Evolutionary conservation across 768 basidiomycete genomes (phyloP).

Genomic region (Dacryopinax spathularia): DNA sequence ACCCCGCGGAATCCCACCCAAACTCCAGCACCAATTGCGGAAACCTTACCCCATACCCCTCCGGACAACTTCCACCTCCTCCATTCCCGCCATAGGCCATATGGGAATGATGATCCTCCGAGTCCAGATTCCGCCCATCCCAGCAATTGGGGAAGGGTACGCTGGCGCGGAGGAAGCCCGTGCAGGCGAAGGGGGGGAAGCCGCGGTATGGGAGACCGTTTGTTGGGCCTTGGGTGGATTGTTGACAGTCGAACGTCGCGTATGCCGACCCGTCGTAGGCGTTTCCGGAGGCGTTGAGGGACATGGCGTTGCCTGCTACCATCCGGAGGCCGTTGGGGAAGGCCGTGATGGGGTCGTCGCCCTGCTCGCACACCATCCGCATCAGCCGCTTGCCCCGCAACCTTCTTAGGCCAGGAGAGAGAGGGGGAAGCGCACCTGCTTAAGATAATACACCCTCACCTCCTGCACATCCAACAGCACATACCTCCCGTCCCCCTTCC

Average conservation of each 20-base stretch:
- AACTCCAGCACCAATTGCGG: background rate
- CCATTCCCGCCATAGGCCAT: slow-evolving; percentile 22
- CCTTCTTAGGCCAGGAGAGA: too few species aligned
- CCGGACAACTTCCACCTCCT: slow-evolving; percentile 14
- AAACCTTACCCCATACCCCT: slow-evolving; percentile 12
- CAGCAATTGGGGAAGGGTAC: slow-evolving; percentile 24
- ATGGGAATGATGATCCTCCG: slow-evolving; percentile 28
- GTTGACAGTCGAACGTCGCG: background rate
- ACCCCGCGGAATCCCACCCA: background rate
- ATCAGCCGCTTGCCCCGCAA: too few species aligned
- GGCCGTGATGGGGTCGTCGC: background rate
- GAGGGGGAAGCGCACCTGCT: background rate
- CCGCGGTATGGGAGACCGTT: background rate
- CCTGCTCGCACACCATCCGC: background rate
- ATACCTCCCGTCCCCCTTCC: background rate
- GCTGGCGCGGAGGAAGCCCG: background rate
- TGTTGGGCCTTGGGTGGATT: background rate
- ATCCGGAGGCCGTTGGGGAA: background rate
- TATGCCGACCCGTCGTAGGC: background rate
- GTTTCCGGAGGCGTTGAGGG: background rate
- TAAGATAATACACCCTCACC: background rate
- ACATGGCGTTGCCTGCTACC: background rate
- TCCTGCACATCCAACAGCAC: background rate
- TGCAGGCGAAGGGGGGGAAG: background rate
- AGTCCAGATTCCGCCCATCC: slow-evolving; percentile 30